Conservation (phyloP, 257 asterid species). For the Verbascum thapsus region DNA sequence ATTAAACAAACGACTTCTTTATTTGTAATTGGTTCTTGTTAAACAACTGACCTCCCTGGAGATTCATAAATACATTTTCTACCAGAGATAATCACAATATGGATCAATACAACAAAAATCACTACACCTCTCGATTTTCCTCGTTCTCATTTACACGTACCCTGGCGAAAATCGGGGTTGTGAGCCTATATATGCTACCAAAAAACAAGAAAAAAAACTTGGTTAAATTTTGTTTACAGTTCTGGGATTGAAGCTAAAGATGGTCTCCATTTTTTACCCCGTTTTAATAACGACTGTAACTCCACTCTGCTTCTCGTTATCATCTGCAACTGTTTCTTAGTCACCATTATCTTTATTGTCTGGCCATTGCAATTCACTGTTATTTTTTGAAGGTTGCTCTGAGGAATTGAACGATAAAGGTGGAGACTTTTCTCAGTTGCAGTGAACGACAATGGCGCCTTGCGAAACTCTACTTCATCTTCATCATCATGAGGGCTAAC, state of each 20-base stretch:
- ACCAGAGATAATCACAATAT: not conserved
- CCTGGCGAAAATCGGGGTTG: conserved; percentile 34
- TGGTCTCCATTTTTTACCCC: conserved; percentile 50
- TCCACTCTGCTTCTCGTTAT: conserved; percentile 40
- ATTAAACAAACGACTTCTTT: conserved; percentile 28
- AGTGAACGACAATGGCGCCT: conserved; percentile 24
- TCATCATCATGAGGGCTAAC: conserved; percentile 27
- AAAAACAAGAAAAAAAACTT: not conserved
- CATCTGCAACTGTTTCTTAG: conserved; percentile 53
- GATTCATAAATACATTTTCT: conserved; percentile 1
- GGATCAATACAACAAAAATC: conserved; percentile 4
- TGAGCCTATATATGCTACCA: conserved; percentile 13
- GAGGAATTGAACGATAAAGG: conserved; percentile 25
- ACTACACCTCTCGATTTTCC: conserved; percentile 16
- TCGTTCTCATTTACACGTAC: not conserved
- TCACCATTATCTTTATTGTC: conserved; percentile 55
- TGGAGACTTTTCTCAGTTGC: conserved; percentile 33
- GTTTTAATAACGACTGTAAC: conserved; percentile 29
- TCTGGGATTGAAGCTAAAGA: conserved; percentile 58
- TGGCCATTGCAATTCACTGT: conserved; percentile 27
- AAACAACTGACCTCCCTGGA: conserved; percentile 11
- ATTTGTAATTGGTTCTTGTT: not conserved
- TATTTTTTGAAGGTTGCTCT: not conserved
- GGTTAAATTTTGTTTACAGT: conserved; percentile 24
- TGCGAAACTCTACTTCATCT: conserved; percentile 3